A percentile compares a stretch with the other conserved stretches of the same genome.
phyloP scores from a whole-genome alignment of 116 monocot genomes.

The Cymodocea nodosa region DNA sequence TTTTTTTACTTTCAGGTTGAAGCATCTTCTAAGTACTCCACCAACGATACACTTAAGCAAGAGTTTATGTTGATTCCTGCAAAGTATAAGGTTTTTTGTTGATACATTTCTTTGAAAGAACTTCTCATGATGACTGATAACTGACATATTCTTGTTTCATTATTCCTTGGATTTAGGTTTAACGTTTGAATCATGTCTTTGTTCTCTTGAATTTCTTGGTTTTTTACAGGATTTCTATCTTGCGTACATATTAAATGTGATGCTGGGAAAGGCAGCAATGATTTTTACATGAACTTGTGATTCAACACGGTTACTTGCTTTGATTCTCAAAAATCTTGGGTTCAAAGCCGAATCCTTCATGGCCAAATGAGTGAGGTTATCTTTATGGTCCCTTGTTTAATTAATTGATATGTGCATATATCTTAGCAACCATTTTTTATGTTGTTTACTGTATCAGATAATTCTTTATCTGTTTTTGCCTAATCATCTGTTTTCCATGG shows the following conservation, averaged over 20 bases:
- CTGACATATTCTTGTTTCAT: not conserved
- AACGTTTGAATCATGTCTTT: not conserved
- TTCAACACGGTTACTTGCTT: conserved; percentile 51
- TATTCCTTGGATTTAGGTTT: not conserved
- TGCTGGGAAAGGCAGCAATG: conserved; percentile 70
- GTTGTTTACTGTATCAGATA: not conserved
- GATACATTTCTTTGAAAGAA: not conserved
- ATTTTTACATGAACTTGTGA: conserved; percentile 90
- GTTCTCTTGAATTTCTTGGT: conserved; percentile 3
- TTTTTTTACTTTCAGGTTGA: conserved; percentile 53
- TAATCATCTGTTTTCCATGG: too few species aligned
- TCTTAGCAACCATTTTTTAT: not conserved
- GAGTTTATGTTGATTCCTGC: conserved; percentile 60
- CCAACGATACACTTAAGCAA: conserved; percentile 82
- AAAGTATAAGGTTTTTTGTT: conserved; percentile 63
- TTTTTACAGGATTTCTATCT: conserved; percentile 67
- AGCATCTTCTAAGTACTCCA: conserved; percentile 69
- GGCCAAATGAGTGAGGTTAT: conserved; percentile 80
- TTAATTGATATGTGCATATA: not conserved
- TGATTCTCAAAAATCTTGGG: conserved; percentile 67
- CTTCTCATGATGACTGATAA: not conserved
- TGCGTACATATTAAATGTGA: conserved; percentile 68
- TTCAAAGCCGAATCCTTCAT: conserved; percentile 71
- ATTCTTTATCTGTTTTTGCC: not conserved
- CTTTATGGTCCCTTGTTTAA: not conserved